Evolutionary conservation across 2,329 filamentous ascomycete species (phyloP).

Genomic region (Didymellaceae sp.): DNA sequence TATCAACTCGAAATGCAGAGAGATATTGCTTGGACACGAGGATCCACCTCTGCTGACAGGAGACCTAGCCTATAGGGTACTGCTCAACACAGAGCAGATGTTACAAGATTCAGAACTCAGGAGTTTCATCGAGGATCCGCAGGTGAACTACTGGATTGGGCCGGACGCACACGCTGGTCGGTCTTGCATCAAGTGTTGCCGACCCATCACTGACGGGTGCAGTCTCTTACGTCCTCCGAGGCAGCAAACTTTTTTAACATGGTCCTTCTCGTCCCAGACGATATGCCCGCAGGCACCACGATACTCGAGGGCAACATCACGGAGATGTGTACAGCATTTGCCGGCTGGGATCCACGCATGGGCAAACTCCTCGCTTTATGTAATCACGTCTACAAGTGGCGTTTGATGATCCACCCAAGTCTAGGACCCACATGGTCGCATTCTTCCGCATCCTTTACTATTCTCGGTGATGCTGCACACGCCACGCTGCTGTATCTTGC

Average conservation of each 20-base stretch:
- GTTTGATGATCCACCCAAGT: constrained; percentile 62
- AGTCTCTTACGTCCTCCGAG: constrained; percentile 60
- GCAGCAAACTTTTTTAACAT: constrained; percentile 59
- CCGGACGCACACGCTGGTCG: constrained; percentile 56
- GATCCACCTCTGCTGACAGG: constrained; percentile 59
- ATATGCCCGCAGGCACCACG: constrained; percentile 54
- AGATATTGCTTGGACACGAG: constrained; percentile 53
- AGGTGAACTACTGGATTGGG: constrained; percentile 61
- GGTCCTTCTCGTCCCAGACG: constrained; percentile 59
- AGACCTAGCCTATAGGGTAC: constrained; percentile 59
- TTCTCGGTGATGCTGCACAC: constrained; percentile 70
- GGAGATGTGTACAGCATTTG: constrained; percentile 61
- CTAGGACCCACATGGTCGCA: constrained; percentile 64
- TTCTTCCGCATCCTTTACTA: constrained; percentile 61
- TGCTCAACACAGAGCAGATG: constrained; percentile 56
- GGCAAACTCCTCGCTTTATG: constrained; percentile 64
- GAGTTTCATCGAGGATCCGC: constrained; percentile 54
- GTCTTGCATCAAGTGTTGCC: not conserved
- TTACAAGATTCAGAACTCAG: constrained; percentile 55
- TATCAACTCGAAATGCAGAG: constrained; percentile 54
- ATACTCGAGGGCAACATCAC: constrained; percentile 59
- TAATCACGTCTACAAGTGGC: constrained; percentile 67
- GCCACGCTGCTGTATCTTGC: constrained; percentile 70
- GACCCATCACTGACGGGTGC: not conserved
- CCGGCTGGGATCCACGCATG: constrained; percentile 63